Conservation (phyloP, 2,329 filamentous ascomycete genomes). For the Ceratocystis cubensis region DNA sequence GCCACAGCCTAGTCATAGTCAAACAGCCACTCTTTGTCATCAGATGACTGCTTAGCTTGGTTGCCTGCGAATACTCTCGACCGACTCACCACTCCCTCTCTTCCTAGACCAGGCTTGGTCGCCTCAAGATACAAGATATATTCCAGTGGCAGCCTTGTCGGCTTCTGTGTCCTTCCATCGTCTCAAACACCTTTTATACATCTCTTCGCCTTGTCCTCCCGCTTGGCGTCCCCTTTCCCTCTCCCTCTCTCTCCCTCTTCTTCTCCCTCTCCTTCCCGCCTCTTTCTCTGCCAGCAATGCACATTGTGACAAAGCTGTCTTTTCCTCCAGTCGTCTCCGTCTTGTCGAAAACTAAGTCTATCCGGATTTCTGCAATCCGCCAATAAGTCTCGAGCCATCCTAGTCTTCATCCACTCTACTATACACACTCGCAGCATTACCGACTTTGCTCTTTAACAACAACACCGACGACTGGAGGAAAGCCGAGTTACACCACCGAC, state of each 20-base stretch:
- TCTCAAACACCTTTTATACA: conserved; percentile 1
- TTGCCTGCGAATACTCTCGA: conserved; percentile 17
- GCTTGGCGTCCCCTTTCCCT: not conserved
- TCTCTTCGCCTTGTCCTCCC: not conserved
- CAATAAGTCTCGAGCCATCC: not conserved
- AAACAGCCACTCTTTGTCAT: conserved; percentile 9
- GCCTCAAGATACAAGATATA: not conserved
- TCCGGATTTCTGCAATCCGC: not conserved
- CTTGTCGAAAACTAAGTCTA: conserved; percentile 4
- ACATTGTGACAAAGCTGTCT: conserved; percentile 11
- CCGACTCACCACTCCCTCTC: not conserved
- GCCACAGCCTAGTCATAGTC: conserved; percentile 6
- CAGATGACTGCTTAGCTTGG: conserved; percentile 18
- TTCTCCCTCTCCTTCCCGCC: not conserved
- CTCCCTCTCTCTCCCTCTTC: not conserved
- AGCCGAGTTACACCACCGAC: conserved; percentile 26
- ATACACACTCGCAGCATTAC: not conserved
- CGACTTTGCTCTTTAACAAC: conserved; percentile 8
- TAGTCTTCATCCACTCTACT: not conserved
- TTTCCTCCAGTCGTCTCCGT: conserved; percentile 18
- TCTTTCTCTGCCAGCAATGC: conserved; percentile 11
- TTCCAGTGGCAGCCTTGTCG: not conserved
- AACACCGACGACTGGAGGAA: conserved; percentile 44
- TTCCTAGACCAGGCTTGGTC: not conserved
- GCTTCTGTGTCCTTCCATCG: not conserved